Conservation (phyloP, 768 basidiomycete species). For the Inosperma sp. region DNA sequence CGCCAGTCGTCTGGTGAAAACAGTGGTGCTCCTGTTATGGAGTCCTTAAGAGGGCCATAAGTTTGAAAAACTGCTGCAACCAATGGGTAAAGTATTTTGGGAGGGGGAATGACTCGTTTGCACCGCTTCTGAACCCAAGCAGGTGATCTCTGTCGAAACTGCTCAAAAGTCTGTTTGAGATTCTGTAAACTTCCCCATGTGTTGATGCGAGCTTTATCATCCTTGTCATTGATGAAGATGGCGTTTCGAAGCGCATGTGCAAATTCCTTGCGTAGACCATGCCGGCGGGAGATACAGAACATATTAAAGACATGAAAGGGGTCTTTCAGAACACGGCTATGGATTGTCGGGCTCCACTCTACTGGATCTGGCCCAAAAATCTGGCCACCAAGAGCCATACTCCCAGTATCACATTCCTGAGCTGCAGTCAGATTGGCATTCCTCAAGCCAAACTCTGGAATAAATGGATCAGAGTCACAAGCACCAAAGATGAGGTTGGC, state of each 20-base stretch:
- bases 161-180: slow-evolving; percentile 10
- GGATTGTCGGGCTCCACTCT: slow-evolving; percentile 7
- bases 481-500: background rate
- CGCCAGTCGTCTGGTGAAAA: slow-evolving; percentile 30
- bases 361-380: background rate
- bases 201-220: slow-evolving; percentile 20
- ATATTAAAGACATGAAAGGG: slow-evolving; percentile 28
- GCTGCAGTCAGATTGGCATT: background rate
- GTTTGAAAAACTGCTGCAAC: slow-evolving; percentile 26
- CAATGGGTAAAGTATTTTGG: slow-evolving; percentile 24
- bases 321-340: slow-evolving; percentile 28
- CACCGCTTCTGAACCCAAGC: slow-evolving; percentile 26
- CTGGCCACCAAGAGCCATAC: background rate
- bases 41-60: slow-evolving; percentile 34
- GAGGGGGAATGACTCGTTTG: slow-evolving; percentile 28
- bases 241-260: slow-evolving; percentile 10
- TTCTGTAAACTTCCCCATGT: slow-evolving; percentile 14
- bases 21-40: slow-evolving; percentile 23
- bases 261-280: slow-evolving; percentile 23
- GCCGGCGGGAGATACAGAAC: slow-evolving; percentile 20
- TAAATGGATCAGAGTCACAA: background rate
- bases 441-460: too few species aligned
- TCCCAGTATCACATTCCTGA: slow-evolving; percentile 1
- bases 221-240: slow-evolving; percentile 13
- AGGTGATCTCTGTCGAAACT: slow-evolving; percentile 7